phyloP scores from a whole-genome alignment of 192 early-diverging fungal genomes.

The Diversispora epigaea region DNA sequence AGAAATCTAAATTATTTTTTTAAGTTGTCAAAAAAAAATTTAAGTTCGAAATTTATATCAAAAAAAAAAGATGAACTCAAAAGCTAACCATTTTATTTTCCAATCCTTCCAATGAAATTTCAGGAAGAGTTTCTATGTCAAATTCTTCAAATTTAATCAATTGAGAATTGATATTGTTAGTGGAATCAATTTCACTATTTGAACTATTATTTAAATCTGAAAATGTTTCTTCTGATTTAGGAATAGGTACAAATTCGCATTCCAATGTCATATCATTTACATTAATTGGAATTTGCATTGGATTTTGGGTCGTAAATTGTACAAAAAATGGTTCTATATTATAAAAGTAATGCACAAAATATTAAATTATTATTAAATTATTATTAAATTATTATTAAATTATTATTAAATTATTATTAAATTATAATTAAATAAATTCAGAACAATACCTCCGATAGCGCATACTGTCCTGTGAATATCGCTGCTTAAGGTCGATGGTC shows the following conservation, averaged over 20 bases:
- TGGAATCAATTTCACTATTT: conserved; percentile 35
- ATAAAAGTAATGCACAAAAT: background rate
- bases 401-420: background rate
- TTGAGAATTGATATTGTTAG: conserved; percentile 21
- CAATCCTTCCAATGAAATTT: conserved; percentile 50
- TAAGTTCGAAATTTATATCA: background rate
- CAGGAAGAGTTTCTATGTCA: conserved; percentile 58
- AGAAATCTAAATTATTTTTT: conserved; percentile 49
- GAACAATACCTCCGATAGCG: conserved; percentile 70
- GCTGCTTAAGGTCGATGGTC: conserved; percentile 36
- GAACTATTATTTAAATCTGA: conserved; percentile 35
- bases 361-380: background rate
- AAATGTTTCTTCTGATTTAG: conserved; percentile 31
- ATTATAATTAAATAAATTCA: background rate
- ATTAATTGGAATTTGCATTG: conserved; percentile 67
- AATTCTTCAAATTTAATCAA: conserved; percentile 49
- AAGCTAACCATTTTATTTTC: conserved; percentile 49
- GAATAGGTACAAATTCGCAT: conserved; percentile 47
- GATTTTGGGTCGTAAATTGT: conserved; percentile 64
- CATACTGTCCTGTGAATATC: conserved; percentile 59
- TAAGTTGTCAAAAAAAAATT: background rate
- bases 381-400: background rate
- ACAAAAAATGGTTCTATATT: conserved; percentile 69
- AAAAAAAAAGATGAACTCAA: background rate
- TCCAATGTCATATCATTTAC: conserved; percentile 64